phyloP scores from a whole-genome alignment of 257 asterid genomes.

The Avicennia marina region DNA sequence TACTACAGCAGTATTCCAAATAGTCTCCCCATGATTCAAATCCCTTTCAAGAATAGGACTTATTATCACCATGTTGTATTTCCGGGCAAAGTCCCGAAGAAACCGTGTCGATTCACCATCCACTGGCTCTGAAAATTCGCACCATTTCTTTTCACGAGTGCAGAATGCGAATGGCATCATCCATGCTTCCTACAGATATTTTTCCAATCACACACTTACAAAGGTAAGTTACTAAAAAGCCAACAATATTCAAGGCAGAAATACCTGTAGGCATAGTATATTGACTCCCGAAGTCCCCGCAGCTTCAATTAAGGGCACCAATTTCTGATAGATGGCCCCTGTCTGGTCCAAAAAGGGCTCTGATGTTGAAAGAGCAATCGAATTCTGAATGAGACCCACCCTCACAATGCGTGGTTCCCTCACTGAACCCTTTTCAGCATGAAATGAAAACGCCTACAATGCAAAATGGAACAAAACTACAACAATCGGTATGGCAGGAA shows the following conservation, averaged over 20 bases:
- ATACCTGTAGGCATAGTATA: conserved; percentile 86
- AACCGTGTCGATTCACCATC: conserved; percentile 92
- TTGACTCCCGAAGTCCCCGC: conserved; percentile 90
- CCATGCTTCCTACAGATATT: conserved; percentile 81
- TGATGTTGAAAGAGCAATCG: conserved; percentile 68
- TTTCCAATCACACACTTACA: conserved; percentile 8
- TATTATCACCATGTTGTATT: conserved; percentile 82
- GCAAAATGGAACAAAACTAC: neutral
- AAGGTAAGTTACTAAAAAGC: neutral
- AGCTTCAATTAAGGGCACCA: conserved; percentile 77
- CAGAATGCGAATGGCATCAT: conserved; percentile 98
- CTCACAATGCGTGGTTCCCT: conserved; percentile 79
- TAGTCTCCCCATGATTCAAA: conserved; percentile 76
- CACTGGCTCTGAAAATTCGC: conserved; percentile 89
- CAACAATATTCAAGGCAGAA: conserved; percentile 14
- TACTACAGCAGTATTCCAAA: conserved; percentile 89
- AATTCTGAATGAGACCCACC: conserved; percentile 90
- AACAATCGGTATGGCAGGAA: too few species aligned
- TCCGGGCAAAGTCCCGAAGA: conserved; percentile 75
- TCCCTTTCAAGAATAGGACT: conserved; percentile 97
- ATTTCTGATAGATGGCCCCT: conserved; percentile 62
- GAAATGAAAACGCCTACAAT: conserved; percentile 66
- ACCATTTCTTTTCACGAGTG: conserved; percentile 96
- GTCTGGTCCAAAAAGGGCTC: conserved; percentile 68
- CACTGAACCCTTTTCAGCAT: conserved; percentile 67